A percentile compares a stretch with the other conserved stretches of the same genome.
phyloP scores from a whole-genome alignment of 768 basidiomycete species.

The Pluteus cervinus region DNA sequence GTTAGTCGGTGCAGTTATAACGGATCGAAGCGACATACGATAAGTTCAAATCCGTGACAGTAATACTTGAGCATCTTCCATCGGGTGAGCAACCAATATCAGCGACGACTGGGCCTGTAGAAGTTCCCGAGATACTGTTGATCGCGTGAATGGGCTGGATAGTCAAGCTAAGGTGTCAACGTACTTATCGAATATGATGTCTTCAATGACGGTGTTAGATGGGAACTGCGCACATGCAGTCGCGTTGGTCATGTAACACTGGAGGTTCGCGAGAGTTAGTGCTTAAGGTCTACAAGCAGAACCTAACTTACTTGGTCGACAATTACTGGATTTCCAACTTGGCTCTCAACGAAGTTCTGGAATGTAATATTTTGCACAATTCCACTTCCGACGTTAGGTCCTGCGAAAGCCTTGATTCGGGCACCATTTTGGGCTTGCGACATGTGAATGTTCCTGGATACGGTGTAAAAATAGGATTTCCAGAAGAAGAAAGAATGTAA shows the following conservation, averaged over 20 bases:
- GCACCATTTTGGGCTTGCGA: constrained; percentile 60
- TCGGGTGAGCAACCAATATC: constrained; percentile 51
- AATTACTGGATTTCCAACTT: constrained; percentile 54
- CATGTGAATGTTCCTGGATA: constrained; percentile 47
- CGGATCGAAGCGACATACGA: constrained; percentile 26
- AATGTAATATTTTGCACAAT: constrained; percentile 55
- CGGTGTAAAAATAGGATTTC: not conserved
- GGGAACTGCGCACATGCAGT: constrained; percentile 47
- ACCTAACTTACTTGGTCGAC: constrained; percentile 43
- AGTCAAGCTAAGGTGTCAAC: constrained; percentile 5
- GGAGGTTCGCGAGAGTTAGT: not conserved
- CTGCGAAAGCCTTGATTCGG: constrained; percentile 65
- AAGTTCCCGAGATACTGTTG: constrained; percentile 51
- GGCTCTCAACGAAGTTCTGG: constrained; percentile 41
- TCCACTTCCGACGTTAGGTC: constrained; percentile 50
- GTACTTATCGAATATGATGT: constrained; percentile 50
- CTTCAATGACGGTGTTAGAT: constrained; percentile 48
- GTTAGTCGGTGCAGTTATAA: not conserved
- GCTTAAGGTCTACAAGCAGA: not conserved
- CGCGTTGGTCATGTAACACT: constrained; percentile 46
- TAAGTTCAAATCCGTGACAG: constrained; percentile 38
- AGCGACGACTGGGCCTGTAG: constrained; percentile 47
- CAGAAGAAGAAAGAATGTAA: not conserved
- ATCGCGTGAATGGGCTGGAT: constrained; percentile 2
- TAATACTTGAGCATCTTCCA: constrained; percentile 42